Evolutionary conservation across 441 rosid species (phyloP).

Genomic region (Breynia disticha): DNA sequence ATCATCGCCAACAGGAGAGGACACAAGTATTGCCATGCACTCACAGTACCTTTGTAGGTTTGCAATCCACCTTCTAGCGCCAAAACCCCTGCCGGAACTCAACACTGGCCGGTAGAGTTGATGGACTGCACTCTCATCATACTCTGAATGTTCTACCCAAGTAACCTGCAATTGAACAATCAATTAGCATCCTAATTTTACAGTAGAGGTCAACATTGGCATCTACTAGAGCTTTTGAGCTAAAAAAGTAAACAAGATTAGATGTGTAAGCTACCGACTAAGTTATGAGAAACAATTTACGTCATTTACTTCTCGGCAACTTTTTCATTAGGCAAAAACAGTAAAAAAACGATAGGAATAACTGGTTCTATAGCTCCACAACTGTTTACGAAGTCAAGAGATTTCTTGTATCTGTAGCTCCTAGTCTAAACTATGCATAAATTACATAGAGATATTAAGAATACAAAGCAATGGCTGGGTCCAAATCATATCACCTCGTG

Average conservation of each 20-base stretch:
- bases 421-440: too few relatives aligned
- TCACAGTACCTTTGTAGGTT: constrained; percentile 67
- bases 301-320: too few relatives aligned
- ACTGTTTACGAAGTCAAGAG: too few relatives aligned
- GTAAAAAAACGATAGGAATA: too few relatives aligned
- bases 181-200: constrained; percentile 3
- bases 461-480: constrained; percentile 18
- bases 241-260: constrained; percentile 1
- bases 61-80: constrained; percentile 78
- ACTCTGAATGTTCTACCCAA: constrained; percentile 80
- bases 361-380: too few relatives aligned
- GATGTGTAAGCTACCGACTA: not conserved
- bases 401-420: too few relatives aligned
- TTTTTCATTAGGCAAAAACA: too few relatives aligned
- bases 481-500: constrained; percentile 20
- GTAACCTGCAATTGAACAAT: constrained; percentile 45
- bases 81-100: constrained; percentile 61
- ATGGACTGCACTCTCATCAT: constrained; percentile 50
- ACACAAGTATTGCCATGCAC: constrained; percentile 48
- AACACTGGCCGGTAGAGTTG: constrained; percentile 46
- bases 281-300: too few relatives aligned
- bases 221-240: not conserved
- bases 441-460: constrained; percentile 1
- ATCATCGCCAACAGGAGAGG: constrained; percentile 34
- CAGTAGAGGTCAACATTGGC: not conserved